A percentile compares a stretch with the other conserved stretches of the same genome.
Conservation (phyloP, 331 rosid genomes). For the Quercus phellos region DNA sequence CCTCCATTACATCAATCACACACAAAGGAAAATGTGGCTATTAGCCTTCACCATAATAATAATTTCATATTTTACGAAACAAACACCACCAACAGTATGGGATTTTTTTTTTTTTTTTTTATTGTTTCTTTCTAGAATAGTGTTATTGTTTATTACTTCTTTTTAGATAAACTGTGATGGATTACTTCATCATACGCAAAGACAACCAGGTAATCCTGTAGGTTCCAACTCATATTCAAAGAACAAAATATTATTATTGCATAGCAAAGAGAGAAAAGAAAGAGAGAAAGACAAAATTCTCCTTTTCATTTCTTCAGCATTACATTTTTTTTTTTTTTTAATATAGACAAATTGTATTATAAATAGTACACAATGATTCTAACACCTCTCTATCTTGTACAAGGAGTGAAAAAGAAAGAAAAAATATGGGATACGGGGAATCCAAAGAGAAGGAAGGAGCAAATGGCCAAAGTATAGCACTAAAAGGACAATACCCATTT, state of each 20-base stretch:
- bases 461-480: not conserved
- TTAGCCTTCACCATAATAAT: not conserved
- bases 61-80: not conserved
- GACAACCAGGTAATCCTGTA: too few species aligned
- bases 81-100: not conserved
- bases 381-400: not conserved
- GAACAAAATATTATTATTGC: too few species aligned
- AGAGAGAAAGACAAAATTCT: too few species aligned
- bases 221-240: too few species aligned
- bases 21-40: not conserved
- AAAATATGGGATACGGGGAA: not conserved
- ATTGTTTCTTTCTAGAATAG: too few species aligned
- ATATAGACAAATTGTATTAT: too few species aligned
- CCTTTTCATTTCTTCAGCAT: too few species aligned
- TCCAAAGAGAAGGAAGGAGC: not conserved
- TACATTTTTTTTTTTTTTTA: too few species aligned
- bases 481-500: too few species aligned
- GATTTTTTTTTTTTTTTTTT: not conserved
- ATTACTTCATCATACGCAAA: too few species aligned
- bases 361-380: not conserved
- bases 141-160: not conserved
- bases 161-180: too few species aligned
- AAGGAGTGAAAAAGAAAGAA: not conserved
- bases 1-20: not conserved
- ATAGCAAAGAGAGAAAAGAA: too few species aligned